Conservation (phyloP, 139 green algal genomes). For the Haematococcus lacustris region DNA sequence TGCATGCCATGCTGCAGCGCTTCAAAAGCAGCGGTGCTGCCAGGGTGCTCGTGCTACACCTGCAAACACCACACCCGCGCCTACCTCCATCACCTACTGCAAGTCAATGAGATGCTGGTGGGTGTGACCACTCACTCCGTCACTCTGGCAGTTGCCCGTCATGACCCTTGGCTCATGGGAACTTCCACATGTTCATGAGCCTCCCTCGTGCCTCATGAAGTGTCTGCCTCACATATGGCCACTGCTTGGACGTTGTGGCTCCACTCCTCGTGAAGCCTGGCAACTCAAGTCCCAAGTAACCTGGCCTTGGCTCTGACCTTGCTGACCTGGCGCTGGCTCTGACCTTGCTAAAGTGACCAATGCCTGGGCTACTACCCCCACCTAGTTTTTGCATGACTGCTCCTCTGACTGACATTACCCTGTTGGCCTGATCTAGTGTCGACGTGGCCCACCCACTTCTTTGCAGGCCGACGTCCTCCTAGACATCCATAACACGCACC, state of each 20-base stretch:
- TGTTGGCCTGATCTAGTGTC: neutral
- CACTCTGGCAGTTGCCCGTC: neutral
- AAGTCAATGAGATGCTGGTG: conserved; percentile 64
- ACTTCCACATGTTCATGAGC: neutral
- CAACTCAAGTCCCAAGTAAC: neutral
- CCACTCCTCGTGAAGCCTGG: neutral
- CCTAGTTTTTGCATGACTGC: neutral
- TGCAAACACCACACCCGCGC: conserved; percentile 56
- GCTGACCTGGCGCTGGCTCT: neutral
- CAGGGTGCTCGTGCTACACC: conserved; percentile 58
- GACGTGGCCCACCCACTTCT: neutral
- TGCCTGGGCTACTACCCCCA: neutral
- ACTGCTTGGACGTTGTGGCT: neutral
- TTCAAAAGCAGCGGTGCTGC: conserved; percentile 26
- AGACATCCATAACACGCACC: conserved; percentile 66
- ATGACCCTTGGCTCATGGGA: neutral
- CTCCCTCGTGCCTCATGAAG: neutral
- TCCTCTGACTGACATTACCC: neutral
- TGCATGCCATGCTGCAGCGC: neutral
- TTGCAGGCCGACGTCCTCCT: conserved; percentile 55
- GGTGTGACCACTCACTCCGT: neutral
- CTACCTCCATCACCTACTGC: conserved; percentile 73
- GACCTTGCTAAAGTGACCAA: neutral
- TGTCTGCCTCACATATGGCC: neutral
- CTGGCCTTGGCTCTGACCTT: neutral